A percentile compares a stretch with the other conserved stretches of the same genome.
These are phyloP conservation scores for Noccaea caerulescens DNA, from an alignment of 345 rosid species.

Conservation along the genomic window DNA sequence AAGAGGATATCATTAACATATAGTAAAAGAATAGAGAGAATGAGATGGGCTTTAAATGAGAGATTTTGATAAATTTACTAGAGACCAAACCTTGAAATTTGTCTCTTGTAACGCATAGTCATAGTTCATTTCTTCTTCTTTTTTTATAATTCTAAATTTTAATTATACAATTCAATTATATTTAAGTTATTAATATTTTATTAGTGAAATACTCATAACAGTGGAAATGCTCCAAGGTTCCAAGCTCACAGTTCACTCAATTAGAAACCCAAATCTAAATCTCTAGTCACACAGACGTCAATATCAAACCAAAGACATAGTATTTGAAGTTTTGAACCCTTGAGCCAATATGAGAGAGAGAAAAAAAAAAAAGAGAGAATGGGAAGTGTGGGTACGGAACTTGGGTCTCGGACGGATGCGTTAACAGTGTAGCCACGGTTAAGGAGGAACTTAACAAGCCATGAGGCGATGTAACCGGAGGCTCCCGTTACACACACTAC, in stretches of 20 bases:
- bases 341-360: conserved; percentile 3
- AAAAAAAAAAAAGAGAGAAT: neutral
- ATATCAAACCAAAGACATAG: neutral
- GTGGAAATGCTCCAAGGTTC: neutral
- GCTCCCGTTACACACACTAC: conserved; percentile 61
- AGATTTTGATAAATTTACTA: no score
- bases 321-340: conserved; percentile 7
- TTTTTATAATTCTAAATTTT: no score
- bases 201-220: no score
- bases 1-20: neutral
- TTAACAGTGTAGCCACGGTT: conserved; percentile 54
- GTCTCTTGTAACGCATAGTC: no score
- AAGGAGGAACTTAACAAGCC: conserved; percentile 58
- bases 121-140: no score
- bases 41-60: no score
- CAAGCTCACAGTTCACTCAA: neutral
- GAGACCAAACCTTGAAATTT: no score
- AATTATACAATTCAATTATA: no score
- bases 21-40: no score
- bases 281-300: neutral
- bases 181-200: no score
- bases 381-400: conserved; percentile 35
- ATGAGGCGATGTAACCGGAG: conserved; percentile 56
- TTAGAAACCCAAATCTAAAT: neutral
- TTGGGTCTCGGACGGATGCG: conserved; percentile 54